Evolutionary conservation across 345 rosid genomes (phyloP), one percentile per base, ranked within the genome.

Genomic region (Nasturtium officinale): DNA sequence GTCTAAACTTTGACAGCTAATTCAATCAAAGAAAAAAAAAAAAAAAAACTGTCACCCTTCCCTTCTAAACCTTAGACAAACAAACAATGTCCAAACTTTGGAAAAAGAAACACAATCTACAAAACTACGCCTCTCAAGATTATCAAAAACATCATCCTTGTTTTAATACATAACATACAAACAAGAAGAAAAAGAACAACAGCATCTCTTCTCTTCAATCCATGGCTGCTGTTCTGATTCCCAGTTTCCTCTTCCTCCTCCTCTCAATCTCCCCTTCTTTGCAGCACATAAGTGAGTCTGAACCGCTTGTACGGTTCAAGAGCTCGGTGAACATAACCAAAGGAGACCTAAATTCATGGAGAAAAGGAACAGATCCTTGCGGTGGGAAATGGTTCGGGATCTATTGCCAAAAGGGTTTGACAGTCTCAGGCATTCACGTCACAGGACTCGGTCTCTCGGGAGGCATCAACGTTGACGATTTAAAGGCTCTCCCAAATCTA

Each of bases 401-500:
- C 66, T 17, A 79, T 55, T 91, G 98, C 65, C 50, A 47, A 52
- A 69, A 80, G 11, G 75, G 75, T 35, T 80, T 73, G 3, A 65
- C 71, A 23, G 85, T 91, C 40, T 63, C 80, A 9, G 92, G 97
- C 45, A 79, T 94, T 74, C 84, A 83, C 52, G 85, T 94, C 47
- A 69, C 84, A 11, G 74, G 53, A 11, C 69, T 83, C 25, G 84
- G 87, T 13, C 82, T 91, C 50, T 66, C 88, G 0, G 98, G 98
- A 29, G 53, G 56, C 6, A 67, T 87, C 58, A 81, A 82, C 26
- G 80, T 84, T 1, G 83, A 85, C 28, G 83, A 89, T 28, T 73
- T 94, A 61, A 16, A 32, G 47, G 53, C 67, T 17, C 67, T 94
- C 40, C 20, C 30, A 1, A 77, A 82, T 45, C 87, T 88, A 61